Evolutionary conservation across 345 rosid genomes (phyloP), one percentile per base, ranked within the genome.

Genomic region (Luvunga scandens): DNA sequence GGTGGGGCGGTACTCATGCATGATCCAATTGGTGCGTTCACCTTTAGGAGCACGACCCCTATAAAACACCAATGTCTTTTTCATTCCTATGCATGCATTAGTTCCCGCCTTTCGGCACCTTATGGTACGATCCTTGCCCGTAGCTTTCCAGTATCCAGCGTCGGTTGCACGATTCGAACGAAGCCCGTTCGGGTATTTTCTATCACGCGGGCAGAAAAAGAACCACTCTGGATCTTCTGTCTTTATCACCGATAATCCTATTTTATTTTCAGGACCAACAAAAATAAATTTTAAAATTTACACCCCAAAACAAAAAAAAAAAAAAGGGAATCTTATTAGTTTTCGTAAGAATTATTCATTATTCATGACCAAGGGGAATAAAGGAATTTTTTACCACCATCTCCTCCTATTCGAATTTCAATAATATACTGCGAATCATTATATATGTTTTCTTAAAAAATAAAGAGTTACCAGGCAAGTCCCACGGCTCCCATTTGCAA

Each of bases 401-500:
- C 61, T 13, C 50, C 50, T 45, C 18, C 50, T 45, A 45, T 45
- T 45, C 50, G 50, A 45, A 45, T 12, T 45, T 42, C 0, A 45
- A 45, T 13, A 45, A 45, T 45, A 12, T 45, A 45, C 50, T 13
- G 50, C 50, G 50, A 45, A 45, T 45, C 50, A 13, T 8, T 45
- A 45, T 45, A 45, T 45, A 13, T 2, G 16, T 45, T 45, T 10
- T 12, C 18, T 50, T 4, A 28, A 25, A 33, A 4, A 18, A n/a
- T 24, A 65, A 30, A 71, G 55, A 76, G 62, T 9, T 22, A 91
- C 97, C 91, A 70, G 99, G 97, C 71, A 95, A 88, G 84, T 95
- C 98, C 98, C 99, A 95, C 66, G 99, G 98, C 83, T 95, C 98
- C 91, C 92, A 88, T 85, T 90, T 93, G 91, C 99, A 95, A 72